A percentile compares a stretch with the other conserved stretches of the same genome.
These are phyloP conservation scores for Ascochyta rabiei DNA, from an alignment of 2,329 filamentous ascomycete species.

Conservation along the genomic window DNA sequence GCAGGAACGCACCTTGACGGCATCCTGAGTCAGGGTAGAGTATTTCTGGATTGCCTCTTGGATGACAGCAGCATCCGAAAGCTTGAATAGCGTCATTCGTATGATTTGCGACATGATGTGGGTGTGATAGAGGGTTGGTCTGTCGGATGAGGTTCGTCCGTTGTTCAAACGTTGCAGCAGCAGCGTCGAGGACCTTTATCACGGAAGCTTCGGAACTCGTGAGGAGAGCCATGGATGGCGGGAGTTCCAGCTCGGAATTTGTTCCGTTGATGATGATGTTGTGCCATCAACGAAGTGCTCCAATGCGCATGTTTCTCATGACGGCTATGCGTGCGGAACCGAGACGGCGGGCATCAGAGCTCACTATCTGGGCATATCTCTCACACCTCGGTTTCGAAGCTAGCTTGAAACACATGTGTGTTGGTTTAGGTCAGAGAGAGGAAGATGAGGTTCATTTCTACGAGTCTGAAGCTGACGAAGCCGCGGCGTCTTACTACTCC, in stretches of 20 bases:
- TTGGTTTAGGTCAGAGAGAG: neutral
- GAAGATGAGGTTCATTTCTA: neutral
- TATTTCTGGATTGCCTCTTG: constrained; percentile 42
- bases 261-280: constrained; percentile 1
- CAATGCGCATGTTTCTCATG: neutral
- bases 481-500: too few relatives aligned
- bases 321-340: neutral
- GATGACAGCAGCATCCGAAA: constrained; percentile 37
- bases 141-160: neutral
- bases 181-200: neutral
- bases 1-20: constrained; percentile 42
- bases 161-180: neutral
- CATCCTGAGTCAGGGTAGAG: constrained; percentile 40
- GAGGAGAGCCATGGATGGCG: constrained; percentile 16
- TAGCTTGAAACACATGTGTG: neutral
- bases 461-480: neutral
- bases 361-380: too few relatives aligned
- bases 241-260: constrained; percentile 4
- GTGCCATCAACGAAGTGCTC: neutral
- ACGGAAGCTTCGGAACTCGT: constrained; percentile 10
- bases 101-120: constrained; percentile 41
- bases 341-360: too few relatives aligned
- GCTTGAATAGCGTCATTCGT: constrained; percentile 48
- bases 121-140: neutral
- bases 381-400: neutral